Conservation (phyloP, 352 stramenopile species). For the Achlya hypogyna region DNA sequence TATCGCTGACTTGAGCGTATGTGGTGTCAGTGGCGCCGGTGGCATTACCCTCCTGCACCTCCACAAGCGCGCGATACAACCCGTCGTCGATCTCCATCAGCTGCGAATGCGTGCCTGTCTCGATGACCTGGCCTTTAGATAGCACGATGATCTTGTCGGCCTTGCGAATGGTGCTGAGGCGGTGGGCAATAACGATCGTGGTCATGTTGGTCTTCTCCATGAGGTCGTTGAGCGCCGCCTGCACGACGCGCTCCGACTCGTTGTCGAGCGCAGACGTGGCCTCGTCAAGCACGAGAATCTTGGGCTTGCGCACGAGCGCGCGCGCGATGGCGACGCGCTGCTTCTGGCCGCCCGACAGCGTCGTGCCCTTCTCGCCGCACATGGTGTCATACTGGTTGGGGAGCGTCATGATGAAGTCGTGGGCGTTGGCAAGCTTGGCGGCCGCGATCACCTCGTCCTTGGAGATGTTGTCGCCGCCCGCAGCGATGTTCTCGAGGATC, state of each 20-base stretch:
- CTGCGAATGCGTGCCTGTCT: conserved; percentile 20
- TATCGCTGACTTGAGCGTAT: not conserved
- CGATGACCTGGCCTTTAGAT: conserved; percentile 18
- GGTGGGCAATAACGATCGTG: conserved; percentile 71
- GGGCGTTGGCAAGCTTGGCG: conserved; percentile 36
- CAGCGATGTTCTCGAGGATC: conserved; percentile 87
- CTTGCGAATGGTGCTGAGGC: conserved; percentile 67
- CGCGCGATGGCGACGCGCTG: conserved; percentile 79
- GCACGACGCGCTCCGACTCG: conserved; percentile 59
- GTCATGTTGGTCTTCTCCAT: conserved; percentile 34
- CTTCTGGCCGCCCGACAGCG: conserved; percentile 87
- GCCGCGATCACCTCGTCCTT: conserved; percentile 60
- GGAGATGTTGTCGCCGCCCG: conserved; percentile 44
- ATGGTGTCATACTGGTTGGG: conserved; percentile 77
- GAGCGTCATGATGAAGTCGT: conserved; percentile 67
- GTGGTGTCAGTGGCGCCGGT: not conserved
- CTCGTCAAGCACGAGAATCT: conserved; percentile 60
- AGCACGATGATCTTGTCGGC: conserved; percentile 38
- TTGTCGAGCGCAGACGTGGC: conserved; percentile 64
- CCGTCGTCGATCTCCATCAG: conserved; percentile 21
- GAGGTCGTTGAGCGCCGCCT: conserved; percentile 41
- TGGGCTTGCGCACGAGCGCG: conserved; percentile 46
- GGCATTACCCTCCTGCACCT: not conserved
- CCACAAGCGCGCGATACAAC: conserved; percentile 24
- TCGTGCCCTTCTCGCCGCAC: conserved; percentile 64